These are phyloP conservation scores for Coemansia asiatica DNA, from an alignment of 192 early-diverging fungal species.

Conservation along the genomic window DNA sequence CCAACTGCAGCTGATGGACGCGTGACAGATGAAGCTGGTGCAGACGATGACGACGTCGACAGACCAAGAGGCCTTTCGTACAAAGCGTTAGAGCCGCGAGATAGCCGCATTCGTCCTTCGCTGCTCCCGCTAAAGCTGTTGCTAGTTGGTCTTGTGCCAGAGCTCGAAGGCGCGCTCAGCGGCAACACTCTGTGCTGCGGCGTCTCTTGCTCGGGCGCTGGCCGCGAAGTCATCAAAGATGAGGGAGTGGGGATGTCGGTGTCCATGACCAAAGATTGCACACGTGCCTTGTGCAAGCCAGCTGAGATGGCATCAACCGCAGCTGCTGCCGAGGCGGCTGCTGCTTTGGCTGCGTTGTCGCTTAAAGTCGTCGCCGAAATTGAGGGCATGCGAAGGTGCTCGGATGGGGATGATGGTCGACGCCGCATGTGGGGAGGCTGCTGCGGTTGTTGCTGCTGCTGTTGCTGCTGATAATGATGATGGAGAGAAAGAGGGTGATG, in stretches of 20 bases:
- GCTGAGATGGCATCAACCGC: conserved; percentile 38
- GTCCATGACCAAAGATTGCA: conserved; percentile 42
- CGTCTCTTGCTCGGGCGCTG: conserved; percentile 27
- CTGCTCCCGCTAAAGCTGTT: conserved; percentile 43
- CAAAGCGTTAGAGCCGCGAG: not conserved
- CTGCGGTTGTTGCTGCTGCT: conserved; percentile 12
- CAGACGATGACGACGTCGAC: conserved; percentile 35
- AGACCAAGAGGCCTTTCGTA: conserved; percentile 19
- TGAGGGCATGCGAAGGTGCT: not conserved
- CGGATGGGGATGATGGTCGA: conserved; percentile 23
- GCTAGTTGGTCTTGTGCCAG: conserved; percentile 39
- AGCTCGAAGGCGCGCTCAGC: conserved; percentile 28
- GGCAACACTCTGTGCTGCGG: conserved; percentile 27
- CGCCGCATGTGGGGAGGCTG: conserved; percentile 3
- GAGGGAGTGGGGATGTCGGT: conserved; percentile 17
- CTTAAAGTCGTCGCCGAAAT: conserved; percentile 10
- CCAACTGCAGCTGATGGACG: conserved; percentile 11
- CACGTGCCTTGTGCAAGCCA: conserved; percentile 45
- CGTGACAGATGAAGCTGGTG: conserved; percentile 41
- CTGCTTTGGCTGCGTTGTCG: conserved; percentile 13
- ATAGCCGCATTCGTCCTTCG: not conserved
- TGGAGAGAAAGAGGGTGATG: not conserved
- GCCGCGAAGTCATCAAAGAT: conserved; percentile 16
- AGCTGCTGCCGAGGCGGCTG: conserved; percentile 6
- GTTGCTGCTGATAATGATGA: conserved; percentile 3